Conservation (phyloP, 257 asterid species). For the Vinca minor region DNA sequence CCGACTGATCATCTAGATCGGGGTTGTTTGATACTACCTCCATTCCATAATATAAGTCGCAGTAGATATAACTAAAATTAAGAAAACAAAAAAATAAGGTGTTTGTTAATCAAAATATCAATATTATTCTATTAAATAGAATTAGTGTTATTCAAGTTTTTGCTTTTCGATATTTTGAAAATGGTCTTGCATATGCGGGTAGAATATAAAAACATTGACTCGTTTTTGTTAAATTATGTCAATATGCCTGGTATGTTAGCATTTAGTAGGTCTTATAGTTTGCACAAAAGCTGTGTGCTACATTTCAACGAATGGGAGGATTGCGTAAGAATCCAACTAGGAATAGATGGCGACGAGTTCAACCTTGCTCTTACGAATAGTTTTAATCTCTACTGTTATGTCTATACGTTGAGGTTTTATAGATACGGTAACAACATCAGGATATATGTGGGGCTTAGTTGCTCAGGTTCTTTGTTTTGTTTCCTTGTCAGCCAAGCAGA, state of each 20-base stretch:
- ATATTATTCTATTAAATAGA: too few relatives aligned
- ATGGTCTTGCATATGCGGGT: background rate
- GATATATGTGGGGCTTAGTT: background rate
- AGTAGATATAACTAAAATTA: too few relatives aligned
- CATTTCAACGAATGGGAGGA: background rate
- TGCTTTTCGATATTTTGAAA: background rate
- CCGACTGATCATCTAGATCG: slow-evolving; percentile 5
- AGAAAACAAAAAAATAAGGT: too few relatives aligned
- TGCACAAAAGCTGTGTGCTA: background rate
- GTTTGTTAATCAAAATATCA: background rate
- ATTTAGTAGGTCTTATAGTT: background rate
- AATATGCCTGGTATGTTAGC: background rate
- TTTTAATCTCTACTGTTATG: background rate
- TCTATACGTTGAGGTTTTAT: background rate
- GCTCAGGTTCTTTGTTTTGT: background rate
- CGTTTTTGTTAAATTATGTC: background rate
- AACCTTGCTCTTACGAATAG: background rate
- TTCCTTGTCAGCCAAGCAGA: background rate
- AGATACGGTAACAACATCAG: background rate
- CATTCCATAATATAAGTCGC: too few relatives aligned
- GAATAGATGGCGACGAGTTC: background rate
- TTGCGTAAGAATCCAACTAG: background rate
- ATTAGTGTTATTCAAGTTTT: too few relatives aligned
- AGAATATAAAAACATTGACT: background rate
- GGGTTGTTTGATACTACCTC: background rate